Evolutionary conservation across 495 filamentous ascomycete genomes (phyloP), one percentile per base, ranked within the genome.

Genomic region (Penicillium macrosclerotiorum): DNA sequence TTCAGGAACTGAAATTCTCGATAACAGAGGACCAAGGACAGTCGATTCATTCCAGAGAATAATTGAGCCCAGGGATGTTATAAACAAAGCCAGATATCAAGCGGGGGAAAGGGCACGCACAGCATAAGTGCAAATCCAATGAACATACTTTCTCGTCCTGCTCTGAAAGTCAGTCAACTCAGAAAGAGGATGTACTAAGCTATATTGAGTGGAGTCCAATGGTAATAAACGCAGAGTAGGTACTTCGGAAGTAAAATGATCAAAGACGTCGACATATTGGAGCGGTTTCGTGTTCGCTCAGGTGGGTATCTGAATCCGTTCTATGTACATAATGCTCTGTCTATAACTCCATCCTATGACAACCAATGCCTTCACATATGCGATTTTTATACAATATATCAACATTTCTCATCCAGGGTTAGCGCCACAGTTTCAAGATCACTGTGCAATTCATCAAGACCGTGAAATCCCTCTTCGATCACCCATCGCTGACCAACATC

Each of bases 381-480:
- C n/a, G n/a, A n/a, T 34, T 11, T 26, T 23, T 30, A 35, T 26
- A 33, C 42, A 27, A 27, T 33, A 49, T 42, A 31, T 42, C 48
- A 43, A 48, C 29, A 42, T 25, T 25, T 31, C 45, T 54, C 42
- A 38, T 43, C 48, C 27, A n/a, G 3, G 5, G 36, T 8, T n/a
- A 25, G 34, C 22, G 45, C 42, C 17, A 54, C 24, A 23, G 30
- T 48, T 20, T 60, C 62, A 7, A 51, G 33, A 9, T 65, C 65
- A n/a, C 51, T 35, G 11, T 61, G 52, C 30, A 75, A 17, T 30
- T 60, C 68, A 44, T 76, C 74, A 19, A 94, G 60, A 2, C 80
- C 86, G 38, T 76, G 77, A 56, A 95, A 94, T 1, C 89, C 92
- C 23, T 96, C 92, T 62, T 96, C 92, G 17, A 96, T 89, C 4